Evolutionary conservation across 2,329 filamentous ascomycete species (phyloP).

Genomic region (Neobulgaria alba): DNA sequence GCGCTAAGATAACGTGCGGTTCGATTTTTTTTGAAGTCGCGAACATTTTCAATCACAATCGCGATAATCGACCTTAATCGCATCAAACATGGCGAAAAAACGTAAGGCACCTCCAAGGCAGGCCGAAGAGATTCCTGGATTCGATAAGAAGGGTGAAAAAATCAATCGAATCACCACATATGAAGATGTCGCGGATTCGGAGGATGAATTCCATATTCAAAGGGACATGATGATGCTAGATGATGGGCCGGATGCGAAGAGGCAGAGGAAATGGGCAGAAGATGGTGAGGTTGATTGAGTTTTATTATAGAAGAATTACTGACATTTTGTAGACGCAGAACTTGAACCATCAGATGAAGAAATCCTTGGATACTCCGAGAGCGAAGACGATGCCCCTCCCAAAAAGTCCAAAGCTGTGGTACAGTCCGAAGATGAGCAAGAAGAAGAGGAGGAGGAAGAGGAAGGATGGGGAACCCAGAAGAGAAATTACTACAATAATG

Average conservation of each 20-base stretch:
- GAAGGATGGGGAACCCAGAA: conserved; percentile 82
- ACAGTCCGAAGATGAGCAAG: conserved; percentile 42
- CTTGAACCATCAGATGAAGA: conserved; percentile 56
- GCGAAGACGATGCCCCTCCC: conserved; percentile 28
- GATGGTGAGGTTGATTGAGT: conserved; percentile 39
- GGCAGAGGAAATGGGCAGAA: conserved; percentile 60
- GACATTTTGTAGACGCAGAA: conserved; percentile 34
- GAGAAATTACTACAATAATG: conserved; percentile 88
- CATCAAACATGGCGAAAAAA: conserved; percentile 20
- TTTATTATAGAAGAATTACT: background rate
- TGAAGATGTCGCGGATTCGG: conserved; percentile 84
- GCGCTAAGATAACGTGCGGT: conserved; percentile 17
- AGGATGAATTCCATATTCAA: conserved; percentile 86
- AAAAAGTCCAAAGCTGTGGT: conserved; percentile 46
- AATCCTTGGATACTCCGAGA: conserved; percentile 41
- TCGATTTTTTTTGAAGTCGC: conserved; percentile 13
- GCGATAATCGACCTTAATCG: background rate
- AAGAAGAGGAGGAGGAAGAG: conserved; percentile 48
- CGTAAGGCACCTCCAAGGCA: conserved; percentile 14
- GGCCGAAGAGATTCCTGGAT: conserved; percentile 4
- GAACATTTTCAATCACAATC: background rate
- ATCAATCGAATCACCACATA: conserved; percentile 39
- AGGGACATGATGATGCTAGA: conserved; percentile 81
- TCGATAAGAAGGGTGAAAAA: conserved; percentile 16
- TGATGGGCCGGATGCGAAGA: conserved; percentile 70